Conservation (phyloP, 306 rosid genomes). For the Vigna trinervia region DNA sequence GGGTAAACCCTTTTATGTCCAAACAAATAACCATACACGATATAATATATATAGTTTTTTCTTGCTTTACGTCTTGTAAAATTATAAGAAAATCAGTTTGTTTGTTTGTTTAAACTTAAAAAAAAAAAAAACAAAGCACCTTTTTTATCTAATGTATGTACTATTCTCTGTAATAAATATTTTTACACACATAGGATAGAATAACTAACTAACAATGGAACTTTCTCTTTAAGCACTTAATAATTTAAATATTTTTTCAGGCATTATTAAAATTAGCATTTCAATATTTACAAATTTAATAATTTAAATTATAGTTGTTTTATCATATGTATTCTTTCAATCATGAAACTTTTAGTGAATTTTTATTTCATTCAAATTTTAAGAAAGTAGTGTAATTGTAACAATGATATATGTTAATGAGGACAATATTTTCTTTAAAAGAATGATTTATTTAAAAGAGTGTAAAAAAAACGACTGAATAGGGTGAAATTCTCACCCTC, state of each 20-base stretch:
- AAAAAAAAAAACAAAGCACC: neutral
- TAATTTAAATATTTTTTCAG: neutral
- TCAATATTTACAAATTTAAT: neutral
- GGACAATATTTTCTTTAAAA: neutral
- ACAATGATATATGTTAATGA: neutral
- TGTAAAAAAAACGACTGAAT: neutral
- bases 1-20: slow-evolving; percentile 8
- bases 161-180: neutral
- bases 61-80: neutral
- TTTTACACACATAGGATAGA: neutral
- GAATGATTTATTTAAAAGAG: neutral
- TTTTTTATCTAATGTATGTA: neutral
- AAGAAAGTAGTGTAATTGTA: neutral
- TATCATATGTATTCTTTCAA: neutral
- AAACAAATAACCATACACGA: neutral
- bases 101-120: neutral
- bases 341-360: too few relatives aligned
- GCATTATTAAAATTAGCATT: neutral
- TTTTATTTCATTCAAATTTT: too few relatives aligned
- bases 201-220: too few relatives aligned
- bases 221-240: neutral
- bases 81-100: neutral
- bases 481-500: neutral
- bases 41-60: neutral
- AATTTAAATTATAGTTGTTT: neutral